phyloP scores from a whole-genome alignment of 2,329 filamentous ascomycete genomes.

The Botrytis deweyae region DNA sequence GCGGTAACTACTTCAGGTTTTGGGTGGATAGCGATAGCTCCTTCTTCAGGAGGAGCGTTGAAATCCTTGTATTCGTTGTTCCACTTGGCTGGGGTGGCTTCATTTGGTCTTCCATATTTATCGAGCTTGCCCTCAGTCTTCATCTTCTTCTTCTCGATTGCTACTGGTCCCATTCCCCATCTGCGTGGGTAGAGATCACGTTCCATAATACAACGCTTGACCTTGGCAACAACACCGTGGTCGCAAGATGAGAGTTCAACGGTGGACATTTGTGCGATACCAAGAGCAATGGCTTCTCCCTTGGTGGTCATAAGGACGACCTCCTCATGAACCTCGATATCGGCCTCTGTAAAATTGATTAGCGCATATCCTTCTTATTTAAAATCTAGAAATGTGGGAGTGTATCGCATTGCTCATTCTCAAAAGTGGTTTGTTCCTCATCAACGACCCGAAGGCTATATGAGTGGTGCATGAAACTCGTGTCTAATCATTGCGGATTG shows the following conservation, averaged over 20 bases:
- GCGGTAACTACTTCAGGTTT: conserved; percentile 43
- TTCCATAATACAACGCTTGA: conserved; percentile 99
- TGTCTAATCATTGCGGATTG: conserved; percentile 80
- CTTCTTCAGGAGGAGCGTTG: conserved; percentile 52
- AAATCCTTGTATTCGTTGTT: conserved; percentile 90
- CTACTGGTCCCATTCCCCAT: conserved; percentile 94
- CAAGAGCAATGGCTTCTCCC: conserved; percentile 95
- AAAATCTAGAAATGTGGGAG: neutral
- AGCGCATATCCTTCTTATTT: conserved; percentile 20
- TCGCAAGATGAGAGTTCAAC: conserved; percentile 96
- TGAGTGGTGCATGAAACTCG: conserved; percentile 99
- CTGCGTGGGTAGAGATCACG: conserved; percentile 93
- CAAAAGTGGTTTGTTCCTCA: conserved; percentile 60
- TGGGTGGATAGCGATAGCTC: conserved; percentile 41
- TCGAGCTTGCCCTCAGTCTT: conserved; percentile 97
- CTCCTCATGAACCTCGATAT: conserved; percentile 93
- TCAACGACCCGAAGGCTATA: conserved; percentile 84
- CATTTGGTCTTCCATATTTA: conserved; percentile 93
- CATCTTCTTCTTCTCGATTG: conserved; percentile 98
- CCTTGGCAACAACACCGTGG: conserved; percentile 96
- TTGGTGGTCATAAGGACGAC: conserved; percentile 98
- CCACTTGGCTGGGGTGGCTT: conserved; percentile 92
- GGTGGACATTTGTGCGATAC: conserved; percentile 96
- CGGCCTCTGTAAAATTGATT: conserved; percentile 61
- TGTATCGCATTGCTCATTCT: conserved; percentile 12